Base-by-base conservation (phyloP, 805 yeast species). In the Candida boidinii region DNA sequence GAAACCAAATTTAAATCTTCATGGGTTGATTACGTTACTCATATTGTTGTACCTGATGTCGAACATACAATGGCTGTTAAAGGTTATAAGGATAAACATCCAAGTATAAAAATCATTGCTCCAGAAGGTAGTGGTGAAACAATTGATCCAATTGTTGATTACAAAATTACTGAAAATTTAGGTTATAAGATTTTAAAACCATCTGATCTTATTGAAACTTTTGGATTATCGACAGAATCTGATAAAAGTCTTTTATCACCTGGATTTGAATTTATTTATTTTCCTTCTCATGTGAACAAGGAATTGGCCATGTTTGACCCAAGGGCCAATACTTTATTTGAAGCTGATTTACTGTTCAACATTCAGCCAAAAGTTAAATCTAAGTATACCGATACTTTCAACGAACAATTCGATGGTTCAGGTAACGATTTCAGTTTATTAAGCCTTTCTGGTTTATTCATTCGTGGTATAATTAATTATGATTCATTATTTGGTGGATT, bases 21-120 rank as follows among this genome's bases (percentile, higher is more conserved):
- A 1, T 53, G 54, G 29, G 36, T 55, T 10, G 44, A 51, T 20
- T 62, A 64, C 19, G 61, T 76, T 26, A 50, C 67, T 2, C 68
- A 73, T 39, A 57, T 76, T 23, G 62, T 80, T 26, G 62, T 79
- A 29, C 85, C 86, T 2, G 83, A 79, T 45, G 46, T 41, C 21
- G 81, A 75, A 41, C 87, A 79, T 46, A 74, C 81, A 1, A 55
- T 79, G 72, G 82, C 79, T 3, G 71, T 77, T 10, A 46, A 53
- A 17, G 66, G 69, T 11, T 70, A 77, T 54, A 68, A 70, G 46
- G 57, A 61, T 14, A 51, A 55, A 34, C 66, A 58, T 48, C 82
- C 84, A 3, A 45, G 59, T 2, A 52, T 73, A 30, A 66, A 69
- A 44, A 51, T 79, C 18, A 63, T 79, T 38, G 83, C 78, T 5